These are phyloP conservation scores for Closterium sp. DNA, from an alignment of 139 green algal genomes.

Conservation along the genomic window DNA sequence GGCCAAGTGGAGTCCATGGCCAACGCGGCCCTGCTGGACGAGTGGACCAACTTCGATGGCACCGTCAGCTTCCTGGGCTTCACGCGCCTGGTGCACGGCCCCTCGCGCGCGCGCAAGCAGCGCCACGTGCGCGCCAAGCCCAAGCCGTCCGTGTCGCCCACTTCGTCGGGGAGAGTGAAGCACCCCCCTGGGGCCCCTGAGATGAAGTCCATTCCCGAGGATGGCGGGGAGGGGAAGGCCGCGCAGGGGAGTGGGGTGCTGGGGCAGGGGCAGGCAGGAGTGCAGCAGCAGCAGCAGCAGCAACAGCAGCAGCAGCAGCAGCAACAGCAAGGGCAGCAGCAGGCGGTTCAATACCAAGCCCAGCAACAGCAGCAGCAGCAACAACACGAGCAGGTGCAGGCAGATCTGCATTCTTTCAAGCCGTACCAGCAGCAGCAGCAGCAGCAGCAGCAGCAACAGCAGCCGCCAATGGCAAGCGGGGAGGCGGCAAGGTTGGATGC, in stretches of 20 bases:
- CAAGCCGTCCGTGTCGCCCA: neutral
- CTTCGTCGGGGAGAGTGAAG: neutral
- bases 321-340: too few relatives aligned
- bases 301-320: neutral
- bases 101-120: neutral
- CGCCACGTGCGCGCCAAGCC: neutral
- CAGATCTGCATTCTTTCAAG: neutral
- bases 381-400: neutral
- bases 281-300: neutral
- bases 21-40: constrained; percentile 2
- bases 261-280: neutral
- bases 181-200: neutral
- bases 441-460: too few relatives aligned
- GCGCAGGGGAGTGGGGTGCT: neutral
- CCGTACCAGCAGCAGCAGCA: neutral
- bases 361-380: neutral
- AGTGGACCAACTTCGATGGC: constrained; percentile 28
- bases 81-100: constrained; percentile 20
- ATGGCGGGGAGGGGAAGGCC: neutral
- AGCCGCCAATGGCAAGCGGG: neutral
- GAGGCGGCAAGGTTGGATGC: neutral
- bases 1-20: neutral
- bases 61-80: constrained; percentile 36
- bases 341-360: too few relatives aligned
- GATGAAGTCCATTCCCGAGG: neutral